These are phyloP conservation scores for Ceratocystis huliohia DNA, from an alignment of 2,329 filamentous ascomycete species.

Conservation along the genomic window DNA sequence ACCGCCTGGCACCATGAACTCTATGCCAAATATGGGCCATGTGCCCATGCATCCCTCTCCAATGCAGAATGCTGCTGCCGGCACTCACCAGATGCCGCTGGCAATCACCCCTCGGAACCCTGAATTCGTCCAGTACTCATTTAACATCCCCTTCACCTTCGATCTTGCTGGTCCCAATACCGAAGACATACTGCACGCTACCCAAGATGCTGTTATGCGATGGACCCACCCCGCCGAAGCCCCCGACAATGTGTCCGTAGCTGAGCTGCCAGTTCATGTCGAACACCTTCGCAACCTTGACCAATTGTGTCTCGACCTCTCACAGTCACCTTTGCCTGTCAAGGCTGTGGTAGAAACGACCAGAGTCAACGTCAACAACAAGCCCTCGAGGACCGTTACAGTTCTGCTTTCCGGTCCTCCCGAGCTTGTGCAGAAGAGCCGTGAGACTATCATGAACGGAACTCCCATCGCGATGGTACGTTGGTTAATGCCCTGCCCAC, in stretches of 20 bases:
- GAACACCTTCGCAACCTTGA: conserved; percentile 72
- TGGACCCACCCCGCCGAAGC: conserved; percentile 90
- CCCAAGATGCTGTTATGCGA: conserved; percentile 69
- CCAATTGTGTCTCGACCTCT: conserved; percentile 70
- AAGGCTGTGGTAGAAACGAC: conserved; percentile 69
- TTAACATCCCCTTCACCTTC: conserved; percentile 93
- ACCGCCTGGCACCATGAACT: conserved; percentile 13
- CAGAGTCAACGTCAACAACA: conserved; percentile 60
- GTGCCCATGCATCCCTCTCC: conserved; percentile 36
- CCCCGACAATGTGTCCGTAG: conserved; percentile 68
- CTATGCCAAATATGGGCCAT: conserved; percentile 19
- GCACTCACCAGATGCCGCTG: conserved; percentile 18
- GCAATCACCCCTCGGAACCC: conserved; percentile 14
- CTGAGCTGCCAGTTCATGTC: conserved; percentile 83
- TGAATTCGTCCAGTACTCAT: conserved; percentile 61
- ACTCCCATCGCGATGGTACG: conserved; percentile 85
- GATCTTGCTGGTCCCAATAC: conserved; percentile 84
- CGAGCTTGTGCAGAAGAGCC: conserved; percentile 78
- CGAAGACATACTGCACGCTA: conserved; percentile 90
- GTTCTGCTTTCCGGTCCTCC: conserved; percentile 82
- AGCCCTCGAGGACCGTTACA: conserved; percentile 61
- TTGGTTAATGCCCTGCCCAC: conserved; percentile 28
- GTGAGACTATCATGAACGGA: conserved; percentile 79
- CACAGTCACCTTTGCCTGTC: conserved; percentile 54
- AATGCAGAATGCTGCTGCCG: conserved; percentile 15